Evolutionary conservation across 148 eudicot genomes (phyloP), one percentile per base, ranked within the genome.

Genomic region (Fagopyrum homotropicum): DNA sequence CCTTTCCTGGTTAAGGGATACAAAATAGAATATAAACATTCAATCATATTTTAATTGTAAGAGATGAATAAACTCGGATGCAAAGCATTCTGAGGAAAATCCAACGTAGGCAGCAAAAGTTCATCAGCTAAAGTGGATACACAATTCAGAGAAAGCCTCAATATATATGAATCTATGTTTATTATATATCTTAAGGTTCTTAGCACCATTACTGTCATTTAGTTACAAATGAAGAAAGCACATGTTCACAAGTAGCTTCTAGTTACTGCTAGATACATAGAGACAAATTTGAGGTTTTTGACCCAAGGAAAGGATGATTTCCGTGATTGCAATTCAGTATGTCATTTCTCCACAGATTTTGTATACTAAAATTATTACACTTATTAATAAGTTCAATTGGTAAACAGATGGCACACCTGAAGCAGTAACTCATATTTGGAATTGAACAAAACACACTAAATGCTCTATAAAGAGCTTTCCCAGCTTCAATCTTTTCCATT

Each of bases 371-470:
- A 16, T 4, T 7, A 0, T 8, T 72, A 45, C 7, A 72, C 4
- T 17, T 50, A 16, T 16, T 15, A 72, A 6, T 8, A 26, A 22
- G 3, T 22, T 1, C 54, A 30, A 56, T 9, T 75, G 56, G 7
- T 52, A 43, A 60, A 59, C 54, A 74, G 73, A 72, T 17, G 12
- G 47, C 51, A 63, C 81, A 94, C 97, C 97, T 90, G 98, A 84
- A 94, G 98, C 50, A 94, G 86, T 55, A 91, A 75, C 85, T 94
- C 98, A 69, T 91, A 92, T 71, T 91, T 94, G 45, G 45, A 88
- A 77, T 91, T 94, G 69, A 94, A 94, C 77, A 94, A 73, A 94
- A 90, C 1, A 94, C 92, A 71, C 98, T 94, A 84, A 94, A 94
- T 79, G 98, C 97, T 84, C 98, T 82, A 84, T 94, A 97, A 76